phyloP scores from a whole-genome alignment of 257 asterid species.

The Salvia rosmarinus region DNA sequence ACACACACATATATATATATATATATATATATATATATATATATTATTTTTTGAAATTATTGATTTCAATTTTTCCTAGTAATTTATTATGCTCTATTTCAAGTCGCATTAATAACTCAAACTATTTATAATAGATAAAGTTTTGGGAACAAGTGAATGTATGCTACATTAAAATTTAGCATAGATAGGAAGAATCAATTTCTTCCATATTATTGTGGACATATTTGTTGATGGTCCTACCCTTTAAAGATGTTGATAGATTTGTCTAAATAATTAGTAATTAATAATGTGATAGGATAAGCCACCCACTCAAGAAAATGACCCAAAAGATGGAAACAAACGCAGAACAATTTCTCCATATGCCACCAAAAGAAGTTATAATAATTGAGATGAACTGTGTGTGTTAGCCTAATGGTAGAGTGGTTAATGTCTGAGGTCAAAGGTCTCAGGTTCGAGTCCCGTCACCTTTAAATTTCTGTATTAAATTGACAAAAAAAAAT shows the following conservation, averaged over 20 bases:
- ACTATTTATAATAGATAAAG: too few relatives aligned
- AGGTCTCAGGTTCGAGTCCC: too few relatives aligned
- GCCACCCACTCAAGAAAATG: constrained; percentile 22
- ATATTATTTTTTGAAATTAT: too few relatives aligned
- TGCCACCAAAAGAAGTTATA: constrained; percentile 9
- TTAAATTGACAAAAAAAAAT: too few relatives aligned
- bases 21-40: too few relatives aligned
- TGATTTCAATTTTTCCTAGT: neutral
- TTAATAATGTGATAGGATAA: neutral
- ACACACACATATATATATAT: too few relatives aligned
- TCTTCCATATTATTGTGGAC: neutral
- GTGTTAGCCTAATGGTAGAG: too few relatives aligned
- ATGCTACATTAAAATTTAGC: too few relatives aligned
- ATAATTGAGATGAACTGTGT: constrained; percentile 28
- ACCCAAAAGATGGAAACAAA: constrained; percentile 5
- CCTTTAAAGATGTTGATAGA: constrained; percentile 16
- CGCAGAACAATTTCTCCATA: constrained; percentile 13
- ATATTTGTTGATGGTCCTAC: constrained; percentile 29
- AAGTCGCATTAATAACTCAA: too few relatives aligned
- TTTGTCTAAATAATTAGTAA: constrained; percentile 19
- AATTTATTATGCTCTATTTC: neutral
- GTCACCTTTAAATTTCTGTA: too few relatives aligned
- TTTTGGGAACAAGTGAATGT: too few relatives aligned
- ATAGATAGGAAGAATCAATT: neutral
- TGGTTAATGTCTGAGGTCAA: too few relatives aligned